phyloP scores from a whole-genome alignment of 352 stramenopile genomes.

The Elongisporangium prolatum region DNA sequence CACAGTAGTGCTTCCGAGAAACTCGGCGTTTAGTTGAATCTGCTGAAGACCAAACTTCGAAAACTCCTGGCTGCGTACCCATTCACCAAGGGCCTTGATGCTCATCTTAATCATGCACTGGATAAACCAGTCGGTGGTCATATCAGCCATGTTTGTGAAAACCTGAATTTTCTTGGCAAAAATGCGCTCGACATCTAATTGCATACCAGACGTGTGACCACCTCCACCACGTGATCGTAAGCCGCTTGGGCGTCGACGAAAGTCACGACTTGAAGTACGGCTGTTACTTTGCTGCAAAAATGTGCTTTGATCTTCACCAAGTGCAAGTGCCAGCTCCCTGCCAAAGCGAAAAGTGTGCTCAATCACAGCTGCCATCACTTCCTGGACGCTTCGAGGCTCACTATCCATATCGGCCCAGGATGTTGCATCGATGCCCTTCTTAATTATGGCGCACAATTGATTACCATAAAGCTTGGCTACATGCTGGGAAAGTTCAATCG shows the following conservation, averaged over 20 bases:
- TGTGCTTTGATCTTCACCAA: slow-evolving; percentile 54
- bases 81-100: slow-evolving; percentile 76
- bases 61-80: slow-evolving; percentile 51
- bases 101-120: slow-evolving; percentile 67
- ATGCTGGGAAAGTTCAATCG: slow-evolving; percentile 50
- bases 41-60: slow-evolving; percentile 72
- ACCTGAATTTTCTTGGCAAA: slow-evolving; percentile 74
- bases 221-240: slow-evolving; percentile 48
- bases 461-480: slow-evolving; percentile 59
- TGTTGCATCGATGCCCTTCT: slow-evolving; percentile 33
- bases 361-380: slow-evolving; percentile 55
- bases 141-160: slow-evolving; percentile 38
- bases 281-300: slow-evolving; percentile 35
- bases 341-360: slow-evolving; percentile 49
- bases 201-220: slow-evolving; percentile 41
- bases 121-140: slow-evolving; percentile 63
- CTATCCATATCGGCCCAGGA: slow-evolving; percentile 57
- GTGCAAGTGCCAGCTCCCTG: slow-evolving; percentile 55
- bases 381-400: slow-evolving; percentile 63
- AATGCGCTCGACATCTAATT: slow-evolving; percentile 79
- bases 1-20: slow-evolving; percentile 48
- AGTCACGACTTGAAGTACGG: slow-evolving; percentile 52
- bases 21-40: slow-evolving; percentile 77
- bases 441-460: slow-evolving; percentile 38
- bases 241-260: slow-evolving; percentile 49